A percentile compares a stretch with the other conserved stretches of the same genome.
phyloP scores from a whole-genome alignment of 2,329 filamentous ascomycete species.

The Byssochlamys sp. region DNA sequence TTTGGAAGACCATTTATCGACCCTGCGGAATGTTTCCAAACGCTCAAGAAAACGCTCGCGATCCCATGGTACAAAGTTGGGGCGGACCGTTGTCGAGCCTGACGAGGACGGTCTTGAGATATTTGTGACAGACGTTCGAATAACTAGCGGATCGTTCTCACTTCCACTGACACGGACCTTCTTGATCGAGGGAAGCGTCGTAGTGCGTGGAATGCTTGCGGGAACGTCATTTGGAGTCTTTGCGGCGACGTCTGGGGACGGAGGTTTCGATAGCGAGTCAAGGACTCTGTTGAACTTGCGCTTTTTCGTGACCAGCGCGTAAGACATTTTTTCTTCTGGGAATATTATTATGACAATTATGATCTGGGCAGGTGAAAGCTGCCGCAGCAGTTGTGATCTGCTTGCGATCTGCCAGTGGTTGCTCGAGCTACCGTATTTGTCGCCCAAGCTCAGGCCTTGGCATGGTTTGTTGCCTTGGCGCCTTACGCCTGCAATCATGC shows the following conservation, averaged over 20 bases:
- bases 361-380: neutral
- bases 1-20: slow-evolving; percentile 90
- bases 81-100: slow-evolving; percentile 28
- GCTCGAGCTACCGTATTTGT: neutral
- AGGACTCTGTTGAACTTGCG: slow-evolving; percentile 40
- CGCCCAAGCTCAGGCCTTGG: neutral
- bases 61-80: slow-evolving; percentile 78
- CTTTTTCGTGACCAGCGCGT: slow-evolving; percentile 38
- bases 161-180: slow-evolving; percentile 22
- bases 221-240: slow-evolving; percentile 12
- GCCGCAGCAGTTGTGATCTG: neutral
- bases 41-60: slow-evolving; percentile 71
- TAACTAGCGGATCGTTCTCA: slow-evolving; percentile 8
- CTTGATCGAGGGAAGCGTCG: slow-evolving; percentile 20
- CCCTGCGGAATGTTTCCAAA: slow-evolving; percentile 77
- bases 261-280: slow-evolving; percentile 33
- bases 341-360: neutral
- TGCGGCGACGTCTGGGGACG: slow-evolving; percentile 10
- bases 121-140: slow-evolving; percentile 9
- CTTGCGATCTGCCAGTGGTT: neutral
- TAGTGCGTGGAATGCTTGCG: slow-evolving; percentile 10
- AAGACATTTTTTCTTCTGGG: slow-evolving; percentile 26
- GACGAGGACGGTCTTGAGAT: slow-evolving; percentile 18
- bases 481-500: neutral
- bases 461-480: neutral